Base-by-base conservation (phyloP, 1,139 yeast species). In the Lodderomyces jiufengensis region DNA sequence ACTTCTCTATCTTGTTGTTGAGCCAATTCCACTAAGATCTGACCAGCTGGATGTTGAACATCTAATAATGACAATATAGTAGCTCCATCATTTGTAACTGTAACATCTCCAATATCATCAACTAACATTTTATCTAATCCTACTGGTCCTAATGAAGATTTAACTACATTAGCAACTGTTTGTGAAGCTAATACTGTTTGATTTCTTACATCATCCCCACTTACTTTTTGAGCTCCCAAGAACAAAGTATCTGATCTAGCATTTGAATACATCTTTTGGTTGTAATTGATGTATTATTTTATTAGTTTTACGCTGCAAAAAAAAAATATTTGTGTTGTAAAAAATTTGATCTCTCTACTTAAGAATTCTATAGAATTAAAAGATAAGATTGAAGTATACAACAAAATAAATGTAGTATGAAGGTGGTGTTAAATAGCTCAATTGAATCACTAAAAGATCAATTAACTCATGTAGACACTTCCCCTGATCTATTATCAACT, bases 1-100 rank as follows among this genome's bases (percentile, higher is more conserved):
- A 94, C 96, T 64, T 94, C 98, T 55, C 96, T 79, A 60, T 94
- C 99, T 66, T 94, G 99, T 60, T 94, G 98, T 60, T 92, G 97
- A 3, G 98, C 99, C 55, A 94, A 75, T 57, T 94, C 98, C 33
- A 94, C 98, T 44, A 94, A 71, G 49, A 94, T 92, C 65, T 87
- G 88, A 15, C 98, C 98, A 0, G 98, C 98, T 24, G 99, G 99
- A 59, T 94, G 99, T 63, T 94, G 97, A 37, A 94, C 97, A 57
- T 94, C 98, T 47, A 94, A 72, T 42, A 94, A 66, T 9, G 92
- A 76, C 46, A 94, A 71, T 48, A 94, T 94, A 7, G 98, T 94
- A 39, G 99, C 98, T 46, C 99, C 99, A 61, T 94, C 99, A 58
- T 94, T 94, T 36, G 99, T 94, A 37, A 94, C 97, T 5, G 97